A percentile compares a stretch with the other conserved stretches of the same genome.
Evolutionary conservation across 176 grass and related monocot species (phyloP).

Genomic region (Bonia amplexicaulis): DNA sequence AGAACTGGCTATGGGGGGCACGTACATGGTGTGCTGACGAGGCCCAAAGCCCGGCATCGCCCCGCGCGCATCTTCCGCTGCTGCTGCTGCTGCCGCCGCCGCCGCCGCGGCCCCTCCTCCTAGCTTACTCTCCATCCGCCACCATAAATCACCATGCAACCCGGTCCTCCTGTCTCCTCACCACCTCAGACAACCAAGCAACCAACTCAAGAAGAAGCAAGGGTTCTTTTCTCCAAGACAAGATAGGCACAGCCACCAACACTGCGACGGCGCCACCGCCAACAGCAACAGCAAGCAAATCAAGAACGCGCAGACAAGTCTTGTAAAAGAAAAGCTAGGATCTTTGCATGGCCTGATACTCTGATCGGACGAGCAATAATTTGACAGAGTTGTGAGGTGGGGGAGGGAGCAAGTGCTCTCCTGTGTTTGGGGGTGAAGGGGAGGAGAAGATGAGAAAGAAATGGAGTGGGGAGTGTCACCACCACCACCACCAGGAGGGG

Average conservation of each 20-base stretch:
- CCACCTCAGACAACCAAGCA: constrained; percentile 2
- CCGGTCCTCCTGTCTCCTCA: background rate
- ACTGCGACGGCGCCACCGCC: background rate
- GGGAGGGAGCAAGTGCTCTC: background rate
- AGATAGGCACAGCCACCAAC: background rate
- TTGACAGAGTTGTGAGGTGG: constrained; percentile 13
- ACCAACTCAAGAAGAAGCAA: constrained; percentile 1
- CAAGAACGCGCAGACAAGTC: background rate
- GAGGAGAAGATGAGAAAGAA: constrained; percentile 1
- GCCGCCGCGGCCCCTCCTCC: constrained; percentile 21
- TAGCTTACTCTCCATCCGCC: constrained; percentile 52
- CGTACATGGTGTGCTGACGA: constrained; percentile 56
- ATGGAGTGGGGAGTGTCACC: constrained; percentile 14
- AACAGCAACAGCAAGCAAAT: background rate
- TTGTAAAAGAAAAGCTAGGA: background rate
- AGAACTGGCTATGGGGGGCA: background rate
- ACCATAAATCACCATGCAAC: constrained; percentile 27
- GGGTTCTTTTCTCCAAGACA: background rate
- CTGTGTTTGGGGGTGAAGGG: constrained; percentile 30
- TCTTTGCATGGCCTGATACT: background rate
- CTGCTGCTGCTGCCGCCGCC: too few relatives aligned
- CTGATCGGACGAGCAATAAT: constrained; percentile 20
- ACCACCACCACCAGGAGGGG: background rate
- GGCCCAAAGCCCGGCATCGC: constrained; percentile 49
- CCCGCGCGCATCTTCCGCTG: constrained; percentile 29